Conservation (phyloP, 768 basidiomycete species). For the Tylopilus balloui region DNA sequence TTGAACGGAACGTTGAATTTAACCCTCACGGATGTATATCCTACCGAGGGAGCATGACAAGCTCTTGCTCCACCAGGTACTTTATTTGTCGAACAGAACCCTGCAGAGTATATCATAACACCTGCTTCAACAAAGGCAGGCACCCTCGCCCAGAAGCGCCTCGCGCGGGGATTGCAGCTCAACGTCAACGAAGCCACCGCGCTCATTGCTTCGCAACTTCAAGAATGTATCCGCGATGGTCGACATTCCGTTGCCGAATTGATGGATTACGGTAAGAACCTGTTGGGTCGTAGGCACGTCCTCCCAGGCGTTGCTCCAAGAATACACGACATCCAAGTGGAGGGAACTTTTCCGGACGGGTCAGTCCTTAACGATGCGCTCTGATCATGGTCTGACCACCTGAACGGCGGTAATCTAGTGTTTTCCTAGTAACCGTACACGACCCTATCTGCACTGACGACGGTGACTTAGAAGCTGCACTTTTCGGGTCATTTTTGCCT, state of each 20-base stretch:
- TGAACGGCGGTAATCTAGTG: slow-evolving; percentile 24
- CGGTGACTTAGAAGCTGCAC: slow-evolving; percentile 74
- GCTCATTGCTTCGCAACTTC: slow-evolving; percentile 86
- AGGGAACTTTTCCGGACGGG: slow-evolving; percentile 90
- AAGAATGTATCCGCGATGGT: slow-evolving; percentile 94
- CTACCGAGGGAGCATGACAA: slow-evolving; percentile 74
- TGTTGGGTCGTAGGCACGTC: slow-evolving; percentile 88
- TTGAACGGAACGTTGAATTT: neutral
- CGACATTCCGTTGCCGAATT: slow-evolving; percentile 76
- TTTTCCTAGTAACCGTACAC: slow-evolving; percentile 97
- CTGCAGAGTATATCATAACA: neutral
- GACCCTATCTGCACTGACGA: slow-evolving; percentile 85
- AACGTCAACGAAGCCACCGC: slow-evolving; percentile 87
- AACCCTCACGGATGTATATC: slow-evolving; percentile 51
- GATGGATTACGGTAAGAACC: slow-evolving; percentile 88
- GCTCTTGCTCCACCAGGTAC: slow-evolving; percentile 66
- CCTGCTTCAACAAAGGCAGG: slow-evolving; percentile 54
- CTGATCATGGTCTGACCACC: neutral
- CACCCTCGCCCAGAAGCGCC: slow-evolving; percentile 86
- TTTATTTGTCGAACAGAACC: neutral
- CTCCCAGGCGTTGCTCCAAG: slow-evolving; percentile 71
- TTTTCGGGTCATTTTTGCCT: slow-evolving; percentile 95
- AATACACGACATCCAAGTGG: slow-evolving; percentile 87
- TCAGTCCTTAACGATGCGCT: slow-evolving; percentile 30
- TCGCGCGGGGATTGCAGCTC: slow-evolving; percentile 86